Conservation (phyloP, 345 rosid species). For the Schrenkiella parvula region DNA sequence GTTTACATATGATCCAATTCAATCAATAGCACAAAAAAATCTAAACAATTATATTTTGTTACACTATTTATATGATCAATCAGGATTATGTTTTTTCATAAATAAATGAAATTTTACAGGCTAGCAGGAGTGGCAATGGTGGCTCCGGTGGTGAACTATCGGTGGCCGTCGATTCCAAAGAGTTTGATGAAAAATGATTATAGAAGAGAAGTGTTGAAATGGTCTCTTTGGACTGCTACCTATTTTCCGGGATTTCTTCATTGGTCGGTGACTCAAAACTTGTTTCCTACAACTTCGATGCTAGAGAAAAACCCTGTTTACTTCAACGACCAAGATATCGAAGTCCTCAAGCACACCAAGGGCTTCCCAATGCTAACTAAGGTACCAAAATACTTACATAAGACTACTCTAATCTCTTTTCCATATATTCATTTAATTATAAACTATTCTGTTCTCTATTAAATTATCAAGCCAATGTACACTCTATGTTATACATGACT, state of each 20-base stretch:
- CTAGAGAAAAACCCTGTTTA: conserved; percentile 54
- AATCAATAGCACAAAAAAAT: background rate
- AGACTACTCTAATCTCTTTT: background rate
- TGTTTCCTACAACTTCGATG: conserved; percentile 54
- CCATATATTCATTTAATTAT: background rate
- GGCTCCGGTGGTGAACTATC: conserved; percentile 66
- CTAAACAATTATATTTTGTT: background rate
- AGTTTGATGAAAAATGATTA: conserved; percentile 52
- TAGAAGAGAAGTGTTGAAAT: conserved; percentile 49
- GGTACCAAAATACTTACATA: conserved; percentile 36
- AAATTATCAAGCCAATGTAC: background rate
- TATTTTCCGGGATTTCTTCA: conserved; percentile 59
- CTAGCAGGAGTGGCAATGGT: conserved; percentile 74
- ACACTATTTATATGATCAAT: background rate
- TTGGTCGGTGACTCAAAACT: conserved; percentile 73
- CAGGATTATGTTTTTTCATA: background rate
- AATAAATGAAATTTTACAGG: conserved; percentile 39
- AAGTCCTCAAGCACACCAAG: conserved; percentile 52
- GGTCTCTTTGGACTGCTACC: conserved; percentile 54
- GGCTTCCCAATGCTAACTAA: conserved; percentile 85
- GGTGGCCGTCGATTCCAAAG: conserved; percentile 76
- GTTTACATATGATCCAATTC: background rate
- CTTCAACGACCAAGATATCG: conserved; percentile 62
- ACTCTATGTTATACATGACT: background rate
- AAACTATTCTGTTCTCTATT: background rate